Conservation (phyloP, 441 rosid species). For the Populus hybrid region DNA sequence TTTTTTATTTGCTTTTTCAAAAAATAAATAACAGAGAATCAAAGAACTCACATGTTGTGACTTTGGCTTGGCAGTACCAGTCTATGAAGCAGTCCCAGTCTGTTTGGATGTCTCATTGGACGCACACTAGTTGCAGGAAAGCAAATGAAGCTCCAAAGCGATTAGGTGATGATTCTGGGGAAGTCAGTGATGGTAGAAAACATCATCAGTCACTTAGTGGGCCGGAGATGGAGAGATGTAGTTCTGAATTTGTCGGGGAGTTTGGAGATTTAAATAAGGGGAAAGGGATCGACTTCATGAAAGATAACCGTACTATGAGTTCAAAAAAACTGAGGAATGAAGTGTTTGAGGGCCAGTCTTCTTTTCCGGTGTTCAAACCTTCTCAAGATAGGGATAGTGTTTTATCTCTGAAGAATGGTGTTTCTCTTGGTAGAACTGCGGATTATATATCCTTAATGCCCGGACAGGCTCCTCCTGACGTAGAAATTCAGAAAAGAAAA, state of each 20-base stretch:
- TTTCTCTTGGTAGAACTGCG: conserved; percentile 8
- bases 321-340: conserved; percentile 22
- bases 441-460: background rate
- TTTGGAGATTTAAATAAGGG: conserved; percentile 22
- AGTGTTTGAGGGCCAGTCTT: conserved; percentile 20
- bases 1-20: background rate
- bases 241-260: conserved; percentile 21
- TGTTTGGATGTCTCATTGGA: conserved; percentile 56
- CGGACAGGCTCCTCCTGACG: conserved; percentile 18
- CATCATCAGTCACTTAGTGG: background rate
- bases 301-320: conserved; percentile 22
- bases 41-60: background rate
- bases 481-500: conserved; percentile 23
- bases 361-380: conserved; percentile 29
- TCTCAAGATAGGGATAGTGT: conserved; percentile 16
- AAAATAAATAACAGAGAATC: background rate
- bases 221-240: conserved; percentile 16
- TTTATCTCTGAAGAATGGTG: conserved; percentile 20
- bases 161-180: conserved; percentile 10
- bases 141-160: conserved; percentile 16
- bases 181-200: conserved; percentile 20
- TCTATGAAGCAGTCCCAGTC: conserved; percentile 32
- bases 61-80: background rate
- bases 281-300: conserved; percentile 18
- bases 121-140: conserved; percentile 22